Conservation (phyloP, 306 rosid genomes). For the Malus sylvestris region DNA sequence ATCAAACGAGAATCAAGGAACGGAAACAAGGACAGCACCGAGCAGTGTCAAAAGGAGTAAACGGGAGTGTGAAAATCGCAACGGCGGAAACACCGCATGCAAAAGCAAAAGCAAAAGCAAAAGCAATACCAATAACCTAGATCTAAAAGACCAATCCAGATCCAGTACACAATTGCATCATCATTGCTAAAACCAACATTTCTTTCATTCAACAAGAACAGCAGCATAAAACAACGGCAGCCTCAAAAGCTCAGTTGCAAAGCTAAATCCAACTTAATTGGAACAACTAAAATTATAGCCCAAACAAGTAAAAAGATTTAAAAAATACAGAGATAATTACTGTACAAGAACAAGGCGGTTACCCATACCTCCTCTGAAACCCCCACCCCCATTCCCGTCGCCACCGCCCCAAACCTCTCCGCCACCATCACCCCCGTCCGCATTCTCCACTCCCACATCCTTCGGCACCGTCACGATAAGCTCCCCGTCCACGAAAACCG, state of each 20-base stretch:
- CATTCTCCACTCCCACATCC: constrained; percentile 30
- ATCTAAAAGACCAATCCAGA: neutral
- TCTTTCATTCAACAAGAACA: constrained; percentile 17
- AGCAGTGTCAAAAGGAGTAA: neutral
- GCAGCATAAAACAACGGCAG: constrained; percentile 28
- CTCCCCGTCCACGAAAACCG: constrained; percentile 73
- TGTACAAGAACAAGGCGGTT: constrained; percentile 95
- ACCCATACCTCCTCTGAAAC: constrained; percentile 55
- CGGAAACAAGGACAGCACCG: neutral
- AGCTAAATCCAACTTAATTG: constrained; percentile 32
- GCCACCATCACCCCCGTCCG: constrained; percentile 27
- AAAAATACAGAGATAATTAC: constrained; percentile 27
- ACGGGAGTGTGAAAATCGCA: too few relatives aligned
- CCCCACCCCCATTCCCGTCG: constrained; percentile 31
- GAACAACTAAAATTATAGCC: constrained; percentile 1
- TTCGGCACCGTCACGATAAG: constrained; percentile 93
- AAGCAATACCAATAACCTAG: neutral
- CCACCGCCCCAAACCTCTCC: constrained; percentile 37
- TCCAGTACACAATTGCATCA: neutral
- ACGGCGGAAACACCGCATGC: neutral
- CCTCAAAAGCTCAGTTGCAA: constrained; percentile 20
- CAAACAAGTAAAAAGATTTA: constrained; percentile 6
- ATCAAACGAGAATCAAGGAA: too few relatives aligned
- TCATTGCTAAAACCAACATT: constrained; percentile 6
- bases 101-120: neutral